Conservation (phyloP, 1,139 yeast genomes). For the Suhomyces bolitotheri region DNA sequence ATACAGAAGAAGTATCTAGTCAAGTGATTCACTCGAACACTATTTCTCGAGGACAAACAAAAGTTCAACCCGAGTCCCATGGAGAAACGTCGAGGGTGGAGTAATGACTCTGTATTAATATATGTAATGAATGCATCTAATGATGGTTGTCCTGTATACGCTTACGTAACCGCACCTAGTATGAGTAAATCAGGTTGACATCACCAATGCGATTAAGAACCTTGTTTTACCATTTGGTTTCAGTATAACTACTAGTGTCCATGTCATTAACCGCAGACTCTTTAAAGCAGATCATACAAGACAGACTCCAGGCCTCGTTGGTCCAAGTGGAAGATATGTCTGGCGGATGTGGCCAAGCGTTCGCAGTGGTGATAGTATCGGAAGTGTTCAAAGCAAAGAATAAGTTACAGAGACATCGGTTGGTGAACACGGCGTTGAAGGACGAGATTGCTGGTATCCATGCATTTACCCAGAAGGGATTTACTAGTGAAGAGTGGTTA, state of each 20-base stretch:
- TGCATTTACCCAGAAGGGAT: slow-evolving; percentile 92
- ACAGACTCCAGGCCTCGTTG: slow-evolving; percentile 51
- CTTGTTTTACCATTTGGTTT: too few relatives aligned
- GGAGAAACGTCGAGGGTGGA: slow-evolving; percentile 27
- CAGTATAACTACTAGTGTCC: too few relatives aligned
- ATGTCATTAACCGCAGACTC: slow-evolving; percentile 49
- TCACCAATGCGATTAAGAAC: too few relatives aligned
- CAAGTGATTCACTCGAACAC: slow-evolving; percentile 37
- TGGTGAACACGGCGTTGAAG: slow-evolving; percentile 76
- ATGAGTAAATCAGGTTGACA: too few relatives aligned
- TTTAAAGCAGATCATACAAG: slow-evolving; percentile 47
- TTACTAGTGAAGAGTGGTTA: slow-evolving; percentile 72
- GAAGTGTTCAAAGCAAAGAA: slow-evolving; percentile 73
- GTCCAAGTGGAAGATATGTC: slow-evolving; percentile 72
- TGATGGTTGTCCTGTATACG: slow-evolving; percentile 1
- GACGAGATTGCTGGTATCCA: slow-evolving; percentile 85
- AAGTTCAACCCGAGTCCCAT: slow-evolving; percentile 28
- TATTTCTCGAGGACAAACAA: slow-evolving; percentile 37
- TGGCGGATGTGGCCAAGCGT: slow-evolving; percentile 88
- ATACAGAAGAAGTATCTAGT: slow-evolving; percentile 22
- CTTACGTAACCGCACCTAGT: not conserved
- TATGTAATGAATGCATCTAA: slow-evolving; percentile 4
- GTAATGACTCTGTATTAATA: slow-evolving; percentile 4
- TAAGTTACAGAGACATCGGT: slow-evolving; percentile 79
- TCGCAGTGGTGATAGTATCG: slow-evolving; percentile 83